phyloP scores from a whole-genome alignment of 2,329 filamentous ascomycete genomes.

The Penicillium sp. region DNA sequence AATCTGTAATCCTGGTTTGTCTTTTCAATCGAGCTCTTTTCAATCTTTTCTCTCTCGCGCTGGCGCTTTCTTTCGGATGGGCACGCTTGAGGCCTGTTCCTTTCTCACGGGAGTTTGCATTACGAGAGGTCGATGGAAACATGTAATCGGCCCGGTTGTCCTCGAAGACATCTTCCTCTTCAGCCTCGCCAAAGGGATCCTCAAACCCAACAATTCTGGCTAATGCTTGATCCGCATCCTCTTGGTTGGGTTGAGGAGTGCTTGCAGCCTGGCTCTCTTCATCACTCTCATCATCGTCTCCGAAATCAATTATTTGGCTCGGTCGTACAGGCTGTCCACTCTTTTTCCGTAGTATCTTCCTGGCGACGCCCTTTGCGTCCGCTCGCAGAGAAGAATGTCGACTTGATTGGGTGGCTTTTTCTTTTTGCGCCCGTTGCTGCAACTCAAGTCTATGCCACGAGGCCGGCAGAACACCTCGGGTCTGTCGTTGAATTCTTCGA shows the following conservation, averaged over 20 bases:
- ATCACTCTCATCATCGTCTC: slow-evolving; percentile 33
- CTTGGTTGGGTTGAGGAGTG: not conserved
- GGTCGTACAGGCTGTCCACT: slow-evolving; percentile 18
- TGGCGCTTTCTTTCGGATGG: slow-evolving; percentile 18
- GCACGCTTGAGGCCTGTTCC: slow-evolving; percentile 20
- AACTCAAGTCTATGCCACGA: slow-evolving; percentile 51
- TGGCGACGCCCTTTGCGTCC: slow-evolving; percentile 40
- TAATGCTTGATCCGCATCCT: slow-evolving; percentile 12
- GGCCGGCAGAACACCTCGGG: slow-evolving; percentile 54
- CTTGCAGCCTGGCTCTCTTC: slow-evolving; percentile 6
- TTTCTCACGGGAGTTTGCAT: no score
- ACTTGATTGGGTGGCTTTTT: slow-evolving; percentile 22
- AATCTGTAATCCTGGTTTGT: slow-evolving; percentile 44
- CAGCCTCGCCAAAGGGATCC: slow-evolving; percentile 22
- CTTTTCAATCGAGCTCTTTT: slow-evolving; percentile 34
- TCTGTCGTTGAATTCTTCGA: slow-evolving; percentile 42
- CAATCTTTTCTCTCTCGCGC: slow-evolving; percentile 21
- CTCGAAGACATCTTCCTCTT: slow-evolving; percentile 43
- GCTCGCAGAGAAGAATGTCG: slow-evolving; percentile 26
- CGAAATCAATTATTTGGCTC: slow-evolving; percentile 34
- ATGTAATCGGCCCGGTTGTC: slow-evolving; percentile 50
- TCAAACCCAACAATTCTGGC: slow-evolving; percentile 25
- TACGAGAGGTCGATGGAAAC: slow-evolving; percentile 37
- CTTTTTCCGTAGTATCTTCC: slow-evolving; percentile 36
- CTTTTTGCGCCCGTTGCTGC: slow-evolving; percentile 36